Conservation (phyloP, 2,329 filamentous ascomycete genomes). For the Aspergillus uvarum region DNA sequence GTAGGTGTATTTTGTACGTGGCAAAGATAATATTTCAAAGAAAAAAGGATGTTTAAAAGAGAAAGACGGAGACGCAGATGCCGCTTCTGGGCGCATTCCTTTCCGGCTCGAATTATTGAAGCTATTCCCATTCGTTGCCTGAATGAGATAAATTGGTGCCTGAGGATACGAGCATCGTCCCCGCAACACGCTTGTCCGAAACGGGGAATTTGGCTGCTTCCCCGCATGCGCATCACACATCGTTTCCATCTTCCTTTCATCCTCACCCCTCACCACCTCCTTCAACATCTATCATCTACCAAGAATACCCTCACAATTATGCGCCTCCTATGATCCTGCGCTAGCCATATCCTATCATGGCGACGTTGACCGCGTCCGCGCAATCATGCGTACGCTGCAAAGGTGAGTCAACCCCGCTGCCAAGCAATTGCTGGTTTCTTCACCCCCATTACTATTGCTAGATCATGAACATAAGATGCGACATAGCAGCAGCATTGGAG, state of each 20-base stretch:
- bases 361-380: background rate
- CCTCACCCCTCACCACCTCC: too few relatives aligned
- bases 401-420: background rate
- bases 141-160: background rate
- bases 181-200: background rate
- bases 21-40: too few relatives aligned
- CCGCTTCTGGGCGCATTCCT: too few relatives aligned
- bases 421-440: background rate
- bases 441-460: background rate
- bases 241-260: too few relatives aligned
- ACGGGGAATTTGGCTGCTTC: background rate
- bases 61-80: too few relatives aligned
- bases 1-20: too few relatives aligned
- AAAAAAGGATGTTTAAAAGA: too few relatives aligned
- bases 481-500: background rate
- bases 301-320: too few relatives aligned
- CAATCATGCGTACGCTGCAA: background rate
- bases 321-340: too few relatives aligned
- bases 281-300: too few relatives aligned
- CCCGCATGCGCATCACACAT: background rate
- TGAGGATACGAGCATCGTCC: background rate
- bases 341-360: background rate
- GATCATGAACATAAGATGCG: slow-evolving; percentile 3
- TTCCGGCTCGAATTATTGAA: background rate
- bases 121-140: too few relatives aligned